Evolutionary conservation across 306 rosid species (phyloP).

Genomic region (Gastrolobium bilobum): DNA sequence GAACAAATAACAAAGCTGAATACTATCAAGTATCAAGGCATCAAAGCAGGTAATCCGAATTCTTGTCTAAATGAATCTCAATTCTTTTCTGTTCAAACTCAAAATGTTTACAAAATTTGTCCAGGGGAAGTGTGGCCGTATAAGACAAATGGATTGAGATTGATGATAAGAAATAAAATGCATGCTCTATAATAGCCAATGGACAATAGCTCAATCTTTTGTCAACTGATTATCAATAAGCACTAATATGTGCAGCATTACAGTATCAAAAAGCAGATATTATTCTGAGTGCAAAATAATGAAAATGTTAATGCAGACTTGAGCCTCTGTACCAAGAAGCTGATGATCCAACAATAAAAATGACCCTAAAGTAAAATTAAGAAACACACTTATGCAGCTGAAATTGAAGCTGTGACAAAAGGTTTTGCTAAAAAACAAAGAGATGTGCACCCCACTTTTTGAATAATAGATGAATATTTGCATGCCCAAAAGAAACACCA

Average conservation of each 20-base stretch:
- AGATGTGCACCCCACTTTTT: constrained; percentile 13
- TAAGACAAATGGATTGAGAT: constrained; percentile 17
- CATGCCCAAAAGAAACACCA: constrained; percentile 35
- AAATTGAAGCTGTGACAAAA: neutral
- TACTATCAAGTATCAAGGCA: constrained; percentile 21
- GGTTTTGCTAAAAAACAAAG: constrained; percentile 21
- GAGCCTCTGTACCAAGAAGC: constrained; percentile 37
- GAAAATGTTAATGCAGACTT: constrained; percentile 25
- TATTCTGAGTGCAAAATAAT: neutral
- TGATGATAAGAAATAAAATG: neutral
- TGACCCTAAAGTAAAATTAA: constrained; percentile 8
- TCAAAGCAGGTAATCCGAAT: constrained; percentile 23
- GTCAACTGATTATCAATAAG: constrained; percentile 24
- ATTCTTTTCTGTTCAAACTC: constrained; percentile 21
- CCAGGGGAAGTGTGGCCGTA: neutral
- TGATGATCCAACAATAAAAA: constrained; percentile 23
- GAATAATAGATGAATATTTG: constrained; percentile 34
- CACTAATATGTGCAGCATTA: neutral
- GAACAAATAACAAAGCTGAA: constrained; percentile 1
- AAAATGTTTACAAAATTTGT: constrained; percentile 21
- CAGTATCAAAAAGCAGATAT: constrained; percentile 11
- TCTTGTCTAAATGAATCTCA: constrained; percentile 11
- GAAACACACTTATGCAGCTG: constrained; percentile 37
- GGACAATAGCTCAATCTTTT: neutral
- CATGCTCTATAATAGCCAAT: constrained; percentile 14